Percentiles rank a stretch among this genome's conserved stretches.
phyloP scores from a whole-genome alignment of 768 basidiomycete genomes.

The Tricholoma terreum region DNA sequence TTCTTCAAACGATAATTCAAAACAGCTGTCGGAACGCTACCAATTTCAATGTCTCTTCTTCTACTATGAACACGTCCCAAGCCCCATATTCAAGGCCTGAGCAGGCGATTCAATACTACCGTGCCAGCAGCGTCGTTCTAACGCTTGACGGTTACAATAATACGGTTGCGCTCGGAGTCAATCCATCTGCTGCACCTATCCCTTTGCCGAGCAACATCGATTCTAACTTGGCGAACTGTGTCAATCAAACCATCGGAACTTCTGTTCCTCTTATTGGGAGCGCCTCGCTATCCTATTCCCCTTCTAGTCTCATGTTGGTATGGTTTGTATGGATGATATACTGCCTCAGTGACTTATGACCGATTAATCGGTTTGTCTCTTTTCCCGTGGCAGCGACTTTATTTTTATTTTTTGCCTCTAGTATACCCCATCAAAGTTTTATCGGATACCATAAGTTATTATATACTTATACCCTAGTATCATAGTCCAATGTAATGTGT shows the following conservation, averaged over 20 bases:
- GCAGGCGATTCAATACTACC: conserved; percentile 64
- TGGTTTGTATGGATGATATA: neutral
- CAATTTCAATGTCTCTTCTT: conserved; percentile 14
- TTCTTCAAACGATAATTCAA: conserved; percentile 20
- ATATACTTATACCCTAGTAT: too few relatives aligned
- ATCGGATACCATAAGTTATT: too few relatives aligned
- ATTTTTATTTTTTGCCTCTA: too few relatives aligned
- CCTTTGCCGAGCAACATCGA: conserved; percentile 3
- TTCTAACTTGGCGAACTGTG: neutral
- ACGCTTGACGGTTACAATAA: conserved; percentile 67
- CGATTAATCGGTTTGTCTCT: too few relatives aligned
- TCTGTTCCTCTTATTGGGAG: conserved; percentile 2
- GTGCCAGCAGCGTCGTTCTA: conserved; percentile 61
- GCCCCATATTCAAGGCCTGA: conserved; percentile 36
- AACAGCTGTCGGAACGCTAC: conserved; percentile 32
- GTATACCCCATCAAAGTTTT: too few relatives aligned
- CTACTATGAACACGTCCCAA: conserved; percentile 27
- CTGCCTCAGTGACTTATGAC: neutral
- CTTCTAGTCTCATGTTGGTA: neutral
- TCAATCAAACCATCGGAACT: conserved; percentile 6
- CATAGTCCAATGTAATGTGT: too few relatives aligned
- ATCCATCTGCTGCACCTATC: conserved; percentile 1
- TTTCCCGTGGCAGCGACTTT: too few relatives aligned
- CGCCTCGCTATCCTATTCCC: neutral
- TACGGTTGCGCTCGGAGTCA: conserved; percentile 43